Evolutionary conservation across 2,329 filamentous ascomycete genomes (phyloP).

Genomic region (Colletotrichum euphorbiae): DNA sequence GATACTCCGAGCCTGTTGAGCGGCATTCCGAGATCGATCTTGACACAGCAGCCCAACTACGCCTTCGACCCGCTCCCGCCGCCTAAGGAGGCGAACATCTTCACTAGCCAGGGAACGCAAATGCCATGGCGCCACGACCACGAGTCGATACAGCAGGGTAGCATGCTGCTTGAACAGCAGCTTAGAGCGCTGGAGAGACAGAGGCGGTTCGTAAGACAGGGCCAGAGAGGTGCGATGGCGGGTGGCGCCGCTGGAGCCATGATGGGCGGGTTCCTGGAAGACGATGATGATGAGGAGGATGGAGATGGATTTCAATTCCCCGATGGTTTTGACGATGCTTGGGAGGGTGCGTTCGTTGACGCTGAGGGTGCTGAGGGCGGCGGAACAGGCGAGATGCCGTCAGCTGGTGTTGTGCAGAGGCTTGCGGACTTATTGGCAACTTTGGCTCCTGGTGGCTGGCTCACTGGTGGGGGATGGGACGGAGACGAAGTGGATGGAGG

Average conservation of each 20-base stretch:
- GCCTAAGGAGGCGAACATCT: slow-evolving; percentile 63
- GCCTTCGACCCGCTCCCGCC: slow-evolving; percentile 88
- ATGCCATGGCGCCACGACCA: slow-evolving; percentile 55
- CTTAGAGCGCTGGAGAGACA: slow-evolving; percentile 13
- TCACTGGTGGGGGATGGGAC: not conserved
- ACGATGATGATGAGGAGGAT: slow-evolving; percentile 34
- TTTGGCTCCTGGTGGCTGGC: slow-evolving; percentile 31
- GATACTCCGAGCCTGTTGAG: slow-evolving; percentile 78
- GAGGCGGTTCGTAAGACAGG: slow-evolving; percentile 2
- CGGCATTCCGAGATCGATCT: slow-evolving; percentile 73
- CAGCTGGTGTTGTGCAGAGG: slow-evolving; percentile 29
- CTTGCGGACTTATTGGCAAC: slow-evolving; percentile 28
- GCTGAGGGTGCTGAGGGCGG: slow-evolving; percentile 34
- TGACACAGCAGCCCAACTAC: slow-evolving; percentile 74
- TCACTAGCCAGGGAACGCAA: slow-evolving; percentile 56
- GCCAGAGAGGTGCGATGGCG: not conserved
- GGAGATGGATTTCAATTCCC: not conserved
- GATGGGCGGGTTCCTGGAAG: slow-evolving; percentile 34
- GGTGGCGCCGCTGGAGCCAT: slow-evolving; percentile 20
- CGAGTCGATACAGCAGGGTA: slow-evolving; percentile 12
- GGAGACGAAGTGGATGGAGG: slow-evolving; percentile 23
- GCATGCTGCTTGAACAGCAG: slow-evolving; percentile 27
- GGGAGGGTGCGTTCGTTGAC: slow-evolving; percentile 38
- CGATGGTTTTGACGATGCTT: slow-evolving; percentile 11
- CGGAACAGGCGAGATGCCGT: slow-evolving; percentile 11